Evolutionary conservation across 257 asterid genomes (phyloP).

Genomic region (Ophiorrhiza pumila): DNA sequence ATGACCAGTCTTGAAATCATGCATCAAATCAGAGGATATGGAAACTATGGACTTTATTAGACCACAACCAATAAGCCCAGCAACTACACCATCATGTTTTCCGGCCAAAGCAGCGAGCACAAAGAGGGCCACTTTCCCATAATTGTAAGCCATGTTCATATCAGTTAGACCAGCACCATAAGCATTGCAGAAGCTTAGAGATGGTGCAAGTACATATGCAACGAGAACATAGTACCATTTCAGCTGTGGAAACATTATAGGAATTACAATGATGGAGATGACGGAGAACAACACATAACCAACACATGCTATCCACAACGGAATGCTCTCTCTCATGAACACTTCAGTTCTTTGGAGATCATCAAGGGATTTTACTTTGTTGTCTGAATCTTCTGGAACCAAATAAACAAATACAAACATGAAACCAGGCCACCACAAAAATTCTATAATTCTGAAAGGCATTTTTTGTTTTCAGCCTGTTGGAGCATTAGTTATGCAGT

Average conservation of each 20-base stretch:
- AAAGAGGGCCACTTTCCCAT: conserved; percentile 39
- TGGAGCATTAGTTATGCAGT: not conserved
- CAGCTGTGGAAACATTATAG: conserved; percentile 34
- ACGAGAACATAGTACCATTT: conserved; percentile 38
- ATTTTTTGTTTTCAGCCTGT: not conserved
- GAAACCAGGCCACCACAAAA: no score
- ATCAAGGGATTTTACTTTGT: conserved; percentile 11
- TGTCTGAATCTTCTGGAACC: conserved; percentile 13
- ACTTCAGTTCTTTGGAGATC: conserved; percentile 26
- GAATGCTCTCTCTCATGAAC: conserved; percentile 39
- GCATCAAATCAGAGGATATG: conserved; percentile 36
- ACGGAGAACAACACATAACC: conserved; percentile 27
- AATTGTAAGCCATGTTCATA: conserved; percentile 43
- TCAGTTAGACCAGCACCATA: conserved; percentile 46
- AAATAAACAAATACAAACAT: not conserved
- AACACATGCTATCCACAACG: conserved; percentile 26
- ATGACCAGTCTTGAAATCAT: conserved; percentile 42
- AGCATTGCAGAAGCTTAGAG: conserved; percentile 45
- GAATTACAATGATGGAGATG: conserved; percentile 32
- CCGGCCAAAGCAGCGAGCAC: conserved; percentile 36
- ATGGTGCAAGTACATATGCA: conserved; percentile 36
- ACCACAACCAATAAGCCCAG: conserved; percentile 42
- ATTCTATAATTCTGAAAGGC: not conserved
- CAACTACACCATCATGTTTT: conserved; percentile 34
- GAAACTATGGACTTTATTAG: conserved; percentile 35